Base-by-base conservation (phyloP, 331 rosid genomes). In the Ulmus americana region DNA sequence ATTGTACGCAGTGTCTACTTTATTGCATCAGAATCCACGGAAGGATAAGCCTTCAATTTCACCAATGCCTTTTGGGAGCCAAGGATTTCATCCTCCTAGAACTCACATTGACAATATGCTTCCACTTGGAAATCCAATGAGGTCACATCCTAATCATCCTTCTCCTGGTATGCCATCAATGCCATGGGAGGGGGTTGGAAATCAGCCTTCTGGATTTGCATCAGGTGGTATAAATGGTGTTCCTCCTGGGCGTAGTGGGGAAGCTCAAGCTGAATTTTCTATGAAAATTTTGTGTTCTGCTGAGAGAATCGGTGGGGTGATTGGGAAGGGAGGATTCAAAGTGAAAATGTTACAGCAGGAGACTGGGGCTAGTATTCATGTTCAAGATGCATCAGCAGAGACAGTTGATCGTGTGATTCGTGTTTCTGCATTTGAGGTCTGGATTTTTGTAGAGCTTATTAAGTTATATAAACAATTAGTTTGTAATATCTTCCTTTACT, bases 261-360 rank as follows among this genome's bases (percentile, higher is more conserved):
- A 71, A 71, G 56, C 70, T 16, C 40, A 59, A 15, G 64, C 74
- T 51, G 82, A 77, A 56, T 77, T 77, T 70, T 77, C 49, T 65
- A 39, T 73, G 67, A 72, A 73, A 51, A 63, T 77, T 57, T 64
- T 77, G 59, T 77, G 82, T 44, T 72, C 69, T 15, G 39, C 70
- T 68, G 75, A 58, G 77, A 77, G 68, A 63, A 73, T 77, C 56
- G 82, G 82, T 63, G 75, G 78, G 61, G 75, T 77, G 43, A 77
- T 77, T 67, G 82, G 82, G 55, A 72, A 77, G 71, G 82, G 75
- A n/a, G 78, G 78, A 40, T 63, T 59, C 16, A 77, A 72, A 51
- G 78, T 77, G 43, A 77, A 69, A 58, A 72, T 63, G 69, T 68
- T 77, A 47, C 78, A 73, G 65, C 76, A 68, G 68, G 76, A 77